phyloP scores from a whole-genome alignment of 2,329 filamentous ascomycete species.

The Pseudopyrenochaeta lycopersici region DNA sequence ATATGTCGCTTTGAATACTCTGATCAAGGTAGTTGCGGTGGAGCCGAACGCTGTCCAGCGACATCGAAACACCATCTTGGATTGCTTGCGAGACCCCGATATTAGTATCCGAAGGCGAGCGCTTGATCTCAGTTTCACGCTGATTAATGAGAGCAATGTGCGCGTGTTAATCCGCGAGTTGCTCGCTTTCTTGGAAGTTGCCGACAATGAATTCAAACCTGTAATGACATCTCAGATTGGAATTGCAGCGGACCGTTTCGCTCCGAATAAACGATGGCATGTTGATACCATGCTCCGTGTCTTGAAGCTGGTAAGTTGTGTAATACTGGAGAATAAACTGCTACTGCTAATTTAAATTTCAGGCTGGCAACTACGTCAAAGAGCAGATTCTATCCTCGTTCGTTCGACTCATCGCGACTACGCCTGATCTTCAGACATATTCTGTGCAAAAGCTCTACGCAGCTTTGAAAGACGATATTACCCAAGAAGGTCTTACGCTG shows the following conservation, averaged over 20 bases:
- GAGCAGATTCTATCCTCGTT: constrained; percentile 98
- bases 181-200: constrained; percentile 93
- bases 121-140: constrained; percentile 95
- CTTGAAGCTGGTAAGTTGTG: constrained; percentile 70
- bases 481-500: constrained; percentile 92
- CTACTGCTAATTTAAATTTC: constrained; percentile 15
- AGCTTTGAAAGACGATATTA: constrained; percentile 93
- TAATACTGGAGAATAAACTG: background rate
- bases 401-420: constrained; percentile 92
- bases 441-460: constrained; percentile 94
- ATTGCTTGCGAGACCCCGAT: constrained; percentile 94
- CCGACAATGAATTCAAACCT: constrained; percentile 98
- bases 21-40: constrained; percentile 97
- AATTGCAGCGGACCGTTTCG: constrained; percentile 93
- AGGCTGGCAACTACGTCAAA: constrained; percentile 94
- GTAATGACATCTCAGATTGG: constrained; percentile 99
- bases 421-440: constrained; percentile 93
- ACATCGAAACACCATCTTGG: constrained; percentile 95
- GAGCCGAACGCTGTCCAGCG: constrained; percentile 97
- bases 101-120: constrained; percentile 96
- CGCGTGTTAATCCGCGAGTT: constrained; percentile 92
- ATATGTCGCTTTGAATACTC: constrained; percentile 95
- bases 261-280: constrained; percentile 98
- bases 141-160: constrained; percentile 97
- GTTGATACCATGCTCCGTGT: constrained; percentile 97